phyloP scores from a whole-genome alignment of 2,329 filamentous ascomycete genomes.

The Alternaria alternata region DNA sequence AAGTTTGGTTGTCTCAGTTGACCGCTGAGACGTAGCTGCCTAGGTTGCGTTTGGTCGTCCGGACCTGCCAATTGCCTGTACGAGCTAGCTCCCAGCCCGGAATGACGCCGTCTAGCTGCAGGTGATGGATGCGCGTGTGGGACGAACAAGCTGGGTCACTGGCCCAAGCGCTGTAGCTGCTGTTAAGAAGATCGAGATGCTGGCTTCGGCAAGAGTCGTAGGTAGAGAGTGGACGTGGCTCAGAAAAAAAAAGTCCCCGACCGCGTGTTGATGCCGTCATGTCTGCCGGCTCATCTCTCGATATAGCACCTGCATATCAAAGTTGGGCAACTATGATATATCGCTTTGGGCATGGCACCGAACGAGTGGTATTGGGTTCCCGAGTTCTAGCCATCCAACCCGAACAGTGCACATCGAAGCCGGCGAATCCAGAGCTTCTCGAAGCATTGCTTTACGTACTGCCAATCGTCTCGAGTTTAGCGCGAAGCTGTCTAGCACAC shows the following conservation, averaged over 20 bases:
- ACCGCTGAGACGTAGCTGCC: conserved; percentile 33
- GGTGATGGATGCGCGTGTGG: conserved; percentile 20
- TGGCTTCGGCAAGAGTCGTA: background rate
- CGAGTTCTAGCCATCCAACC: conserved; percentile 10
- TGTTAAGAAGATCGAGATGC: background rate
- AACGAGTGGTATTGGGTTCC: conserved; percentile 6
- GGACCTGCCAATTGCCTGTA: conserved; percentile 32
- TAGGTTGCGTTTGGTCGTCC: conserved; percentile 28
- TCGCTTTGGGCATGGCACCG: conserved; percentile 17
- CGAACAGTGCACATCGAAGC: conserved; percentile 3
- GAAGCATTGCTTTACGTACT: conserved; percentile 42
- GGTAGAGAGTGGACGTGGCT: background rate
- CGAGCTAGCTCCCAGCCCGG: conserved; percentile 30
- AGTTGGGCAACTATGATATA: conserved; percentile 20
- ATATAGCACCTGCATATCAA: conserved; percentile 10
- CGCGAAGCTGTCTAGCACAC: conserved; percentile 16
- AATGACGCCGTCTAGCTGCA: conserved; percentile 35
- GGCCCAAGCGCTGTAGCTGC: background rate
- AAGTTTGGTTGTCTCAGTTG: conserved; percentile 25
- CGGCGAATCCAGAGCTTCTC: conserved; percentile 32
- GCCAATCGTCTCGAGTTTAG: conserved; percentile 31
- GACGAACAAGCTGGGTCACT: conserved; percentile 10
- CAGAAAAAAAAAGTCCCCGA: background rate
- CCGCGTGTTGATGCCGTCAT: conserved; percentile 34
- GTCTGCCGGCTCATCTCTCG: conserved; percentile 16